Conservation (phyloP, 73 alveolate genomes). For the Paramecium octaurelia region DNA sequence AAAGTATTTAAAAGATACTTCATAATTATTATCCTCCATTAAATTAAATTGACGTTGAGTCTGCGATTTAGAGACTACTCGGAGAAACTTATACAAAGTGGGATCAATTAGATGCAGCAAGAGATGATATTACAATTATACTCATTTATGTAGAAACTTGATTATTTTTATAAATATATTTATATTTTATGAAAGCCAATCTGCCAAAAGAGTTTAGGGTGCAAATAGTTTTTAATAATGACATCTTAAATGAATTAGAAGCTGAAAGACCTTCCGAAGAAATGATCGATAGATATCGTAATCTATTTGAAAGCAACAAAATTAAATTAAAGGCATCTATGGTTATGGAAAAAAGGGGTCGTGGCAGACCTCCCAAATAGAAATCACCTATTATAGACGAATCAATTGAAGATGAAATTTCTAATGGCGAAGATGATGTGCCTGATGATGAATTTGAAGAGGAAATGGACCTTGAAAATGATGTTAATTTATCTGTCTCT, state of each 20-base stretch:
- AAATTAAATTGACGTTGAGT: neutral
- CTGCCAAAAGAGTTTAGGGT: constrained; percentile 1
- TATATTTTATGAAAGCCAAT: neutral
- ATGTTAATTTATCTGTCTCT: neutral
- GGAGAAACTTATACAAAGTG: neutral
- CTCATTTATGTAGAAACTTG: neutral
- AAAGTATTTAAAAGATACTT: constrained; percentile 1
- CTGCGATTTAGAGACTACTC: neutral
- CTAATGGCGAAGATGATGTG: neutral
- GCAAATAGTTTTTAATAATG: neutral
- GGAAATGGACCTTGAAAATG: constrained; percentile 21
- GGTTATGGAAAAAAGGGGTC: constrained; percentile 38
- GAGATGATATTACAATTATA: constrained; percentile 18
- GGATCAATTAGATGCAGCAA: neutral
- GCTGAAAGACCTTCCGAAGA: constrained; percentile 25
- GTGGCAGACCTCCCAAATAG: constrained; percentile 38
- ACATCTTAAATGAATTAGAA: neutral
- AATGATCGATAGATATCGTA: neutral
- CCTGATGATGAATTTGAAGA: constrained; percentile 29
- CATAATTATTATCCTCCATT: neutral
- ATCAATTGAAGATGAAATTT: neutral
- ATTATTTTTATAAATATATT: neutral
- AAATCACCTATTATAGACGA: neutral
- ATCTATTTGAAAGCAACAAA: neutral
- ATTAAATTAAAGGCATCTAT: constrained; percentile 21